phyloP scores from a whole-genome alignment of 2,329 filamentous ascomycete genomes.

The Salinomyces thailandicus region DNA sequence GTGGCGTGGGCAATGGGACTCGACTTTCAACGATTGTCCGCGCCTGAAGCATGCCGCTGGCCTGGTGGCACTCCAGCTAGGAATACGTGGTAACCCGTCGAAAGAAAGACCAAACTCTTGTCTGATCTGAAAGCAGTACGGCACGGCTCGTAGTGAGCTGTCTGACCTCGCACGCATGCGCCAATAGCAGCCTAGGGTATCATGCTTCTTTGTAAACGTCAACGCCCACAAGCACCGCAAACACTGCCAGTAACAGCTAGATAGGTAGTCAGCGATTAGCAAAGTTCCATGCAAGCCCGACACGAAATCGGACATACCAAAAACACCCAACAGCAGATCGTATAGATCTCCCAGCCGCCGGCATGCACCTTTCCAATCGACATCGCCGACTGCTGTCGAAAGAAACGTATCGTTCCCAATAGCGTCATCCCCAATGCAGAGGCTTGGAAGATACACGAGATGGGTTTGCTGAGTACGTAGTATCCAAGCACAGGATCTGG shows the following conservation, averaged over 20 bases:
- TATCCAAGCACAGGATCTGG: slow-evolving; percentile 45
- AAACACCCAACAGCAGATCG: slow-evolving; percentile 37
- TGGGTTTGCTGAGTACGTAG: slow-evolving; percentile 49
- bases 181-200: background rate
- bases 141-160: no score
- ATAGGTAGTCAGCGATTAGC: background rate
- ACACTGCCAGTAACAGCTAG: slow-evolving; percentile 10
- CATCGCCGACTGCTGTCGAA: slow-evolving; percentile 50
- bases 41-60: no score
- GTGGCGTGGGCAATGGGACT: no score
- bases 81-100: no score
- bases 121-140: no score
- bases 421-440: slow-evolving; percentile 40
- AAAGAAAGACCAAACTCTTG: no score
- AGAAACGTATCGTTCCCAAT: slow-evolving; percentile 50
- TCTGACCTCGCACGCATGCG: no score
- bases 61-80: no score
- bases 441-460: slow-evolving; percentile 41
- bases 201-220: slow-evolving; percentile 7
- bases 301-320: slow-evolving; percentile 34
- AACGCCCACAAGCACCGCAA: slow-evolving; percentile 10
- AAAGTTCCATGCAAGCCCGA: background rate
- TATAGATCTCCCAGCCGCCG: slow-evolving; percentile 49
- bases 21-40: no score
- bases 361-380: slow-evolving; percentile 46